Evolutionary conservation across 371 early-diverging fungal genomes (phyloP).

Genomic region (Nematocida sp.): DNA sequence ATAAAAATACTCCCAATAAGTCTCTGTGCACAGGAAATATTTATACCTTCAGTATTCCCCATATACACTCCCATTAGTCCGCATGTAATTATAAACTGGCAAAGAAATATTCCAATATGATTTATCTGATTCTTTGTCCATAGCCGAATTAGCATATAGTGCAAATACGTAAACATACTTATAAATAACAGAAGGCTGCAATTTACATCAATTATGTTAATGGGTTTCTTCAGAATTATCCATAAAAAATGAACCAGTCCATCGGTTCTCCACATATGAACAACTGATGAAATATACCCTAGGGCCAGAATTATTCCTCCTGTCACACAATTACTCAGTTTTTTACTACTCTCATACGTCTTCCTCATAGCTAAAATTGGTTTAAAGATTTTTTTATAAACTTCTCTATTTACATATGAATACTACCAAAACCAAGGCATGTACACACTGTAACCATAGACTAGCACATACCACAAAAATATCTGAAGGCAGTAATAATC

Average conservation of each 20-base stretch:
- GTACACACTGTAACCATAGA: not conserved
- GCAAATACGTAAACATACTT: not conserved
- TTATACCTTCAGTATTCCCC: not conserved
- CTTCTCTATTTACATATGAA: not conserved
- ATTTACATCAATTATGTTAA: conserved; percentile 5
- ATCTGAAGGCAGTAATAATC: conserved; percentile 3
- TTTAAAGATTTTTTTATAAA: not conserved
- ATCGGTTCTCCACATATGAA: not conserved
- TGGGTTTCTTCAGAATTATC: conserved; percentile 4
- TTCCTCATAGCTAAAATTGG: not conserved
- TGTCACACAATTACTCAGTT: conserved; percentile 2
- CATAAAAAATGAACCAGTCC: conserved; percentile 16
- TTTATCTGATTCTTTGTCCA: conserved; percentile 17
- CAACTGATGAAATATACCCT: not conserved
- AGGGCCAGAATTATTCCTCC: not conserved
- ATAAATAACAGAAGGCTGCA: not conserved
- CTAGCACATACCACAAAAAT: not conserved
- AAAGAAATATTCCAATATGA: not conserved
- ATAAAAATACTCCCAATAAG: not conserved
- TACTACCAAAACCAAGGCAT: not conserved
- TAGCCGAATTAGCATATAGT: conserved; percentile 2
- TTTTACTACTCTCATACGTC: not conserved
- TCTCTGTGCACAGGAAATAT: not conserved
- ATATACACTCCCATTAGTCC: not conserved
- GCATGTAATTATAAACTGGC: not conserved